Percentiles rank a stretch among this genome's conserved stretches.
Evolutionary conservation across 2,329 filamentous ascomycete genomes (phyloP).

Genomic region (Cladorrhinum sp.): DNA sequence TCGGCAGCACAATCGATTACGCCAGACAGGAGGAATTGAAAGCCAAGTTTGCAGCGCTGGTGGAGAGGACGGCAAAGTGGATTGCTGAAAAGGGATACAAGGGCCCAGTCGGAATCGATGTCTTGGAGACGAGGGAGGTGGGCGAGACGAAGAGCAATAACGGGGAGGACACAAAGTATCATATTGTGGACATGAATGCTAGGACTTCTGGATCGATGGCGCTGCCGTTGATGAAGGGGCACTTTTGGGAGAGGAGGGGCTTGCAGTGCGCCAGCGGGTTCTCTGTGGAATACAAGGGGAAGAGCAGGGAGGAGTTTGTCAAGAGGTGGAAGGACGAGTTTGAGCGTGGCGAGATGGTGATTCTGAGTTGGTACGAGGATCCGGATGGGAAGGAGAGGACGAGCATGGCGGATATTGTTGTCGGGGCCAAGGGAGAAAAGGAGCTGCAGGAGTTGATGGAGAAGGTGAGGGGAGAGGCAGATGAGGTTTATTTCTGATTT

Average conservation of each 20-base stretch:
- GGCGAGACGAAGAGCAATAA: slow-evolving; percentile 4
- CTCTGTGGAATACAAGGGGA: slow-evolving; percentile 26
- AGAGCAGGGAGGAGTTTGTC: slow-evolving; percentile 29
- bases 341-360: slow-evolving; percentile 29
- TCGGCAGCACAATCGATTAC: slow-evolving; percentile 36
- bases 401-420: slow-evolving; percentile 33
- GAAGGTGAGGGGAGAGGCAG: slow-evolving; percentile 28
- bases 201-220: slow-evolving; percentile 33
- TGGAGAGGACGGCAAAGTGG: slow-evolving; percentile 29
- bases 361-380: slow-evolving; percentile 36
- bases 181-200: slow-evolving; percentile 37
- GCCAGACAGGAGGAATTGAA: slow-evolving; percentile 30
- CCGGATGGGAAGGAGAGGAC: slow-evolving; percentile 14
- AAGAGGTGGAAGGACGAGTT: slow-evolving; percentile 28
- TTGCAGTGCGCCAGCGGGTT: slow-evolving; percentile 32
- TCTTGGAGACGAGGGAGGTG: slow-evolving; percentile 30
- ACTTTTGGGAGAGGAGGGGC: slow-evolving; percentile 30
- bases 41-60: slow-evolving; percentile 28
- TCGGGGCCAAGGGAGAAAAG: slow-evolving; percentile 30
- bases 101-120: slow-evolving; percentile 35
- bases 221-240: slow-evolving; percentile 30
- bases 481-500: slow-evolving; percentile 32
- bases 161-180: slow-evolving; percentile 18
- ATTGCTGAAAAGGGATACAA: slow-evolving; percentile 31
- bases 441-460: slow-evolving; percentile 26